phyloP scores from a whole-genome alignment of 495 filamentous ascomycete species.

The Penicillium silybi region DNA sequence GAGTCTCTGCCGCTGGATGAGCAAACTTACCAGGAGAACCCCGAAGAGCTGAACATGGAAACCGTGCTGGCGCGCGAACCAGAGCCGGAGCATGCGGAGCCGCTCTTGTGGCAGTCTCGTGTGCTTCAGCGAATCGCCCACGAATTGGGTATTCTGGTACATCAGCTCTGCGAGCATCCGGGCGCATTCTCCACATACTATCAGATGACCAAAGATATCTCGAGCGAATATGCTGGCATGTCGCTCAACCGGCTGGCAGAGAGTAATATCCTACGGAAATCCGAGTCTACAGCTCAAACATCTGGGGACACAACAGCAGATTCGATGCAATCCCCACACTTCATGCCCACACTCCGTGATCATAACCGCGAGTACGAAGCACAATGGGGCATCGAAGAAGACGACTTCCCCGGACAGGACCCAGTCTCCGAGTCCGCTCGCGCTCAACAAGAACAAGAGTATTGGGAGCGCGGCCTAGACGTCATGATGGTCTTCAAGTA shows the following conservation, averaged over 20 bases:
- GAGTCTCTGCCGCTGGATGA: conserved; percentile 59
- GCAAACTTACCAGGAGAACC: neutral
- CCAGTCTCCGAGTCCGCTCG: conserved; percentile 30
- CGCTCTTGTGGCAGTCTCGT: conserved; percentile 66
- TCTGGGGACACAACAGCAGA: conserved; percentile 21
- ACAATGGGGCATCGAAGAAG: conserved; percentile 68
- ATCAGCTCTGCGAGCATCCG: conserved; percentile 75
- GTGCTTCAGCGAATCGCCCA: conserved; percentile 79
- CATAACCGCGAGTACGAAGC: conserved; percentile 48
- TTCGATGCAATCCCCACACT: conserved; percentile 39
- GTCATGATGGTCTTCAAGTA: conserved; percentile 85
- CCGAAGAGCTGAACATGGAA: conserved; percentile 25
- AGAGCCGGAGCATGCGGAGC: conserved; percentile 35
- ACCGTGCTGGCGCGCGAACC: conserved; percentile 31
- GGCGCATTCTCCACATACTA: conserved; percentile 79
- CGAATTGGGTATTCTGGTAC: conserved; percentile 78
- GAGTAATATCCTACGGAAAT: conserved; percentile 8
- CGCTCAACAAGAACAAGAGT: conserved; percentile 53
- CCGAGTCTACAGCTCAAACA: conserved; percentile 15
- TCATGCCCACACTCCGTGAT: conserved; percentile 43
- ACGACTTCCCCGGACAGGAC: conserved; percentile 31
- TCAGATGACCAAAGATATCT: conserved; percentile 36
- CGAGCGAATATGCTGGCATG: conserved; percentile 53
- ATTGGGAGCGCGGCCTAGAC: conserved; percentile 87
- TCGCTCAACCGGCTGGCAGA: conserved; percentile 34